These are phyloP conservation scores for Colletotrichum gigasporum DNA, from an alignment of 2,329 filamentous ascomycete genomes.

Conservation along the genomic window DNA sequence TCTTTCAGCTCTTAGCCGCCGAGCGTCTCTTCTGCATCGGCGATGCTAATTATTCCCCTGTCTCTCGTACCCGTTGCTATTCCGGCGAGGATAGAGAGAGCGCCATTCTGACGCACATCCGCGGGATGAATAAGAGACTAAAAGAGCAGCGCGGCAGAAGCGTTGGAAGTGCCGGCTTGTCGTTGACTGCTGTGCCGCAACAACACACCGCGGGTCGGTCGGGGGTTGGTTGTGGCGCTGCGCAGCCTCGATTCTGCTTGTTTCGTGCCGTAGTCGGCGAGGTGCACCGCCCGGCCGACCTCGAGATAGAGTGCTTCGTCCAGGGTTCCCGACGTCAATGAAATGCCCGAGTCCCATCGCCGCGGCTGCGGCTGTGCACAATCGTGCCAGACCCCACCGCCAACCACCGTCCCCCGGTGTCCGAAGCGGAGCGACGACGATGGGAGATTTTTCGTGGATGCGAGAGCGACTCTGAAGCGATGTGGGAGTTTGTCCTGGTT, in stretches of 20 bases:
- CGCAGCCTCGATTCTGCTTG: constrained; percentile 20
- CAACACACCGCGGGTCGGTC: neutral
- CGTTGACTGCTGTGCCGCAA: neutral
- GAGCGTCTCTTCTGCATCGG: neutral
- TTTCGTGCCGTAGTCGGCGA: constrained; percentile 14
- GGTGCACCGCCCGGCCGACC: constrained; percentile 21
- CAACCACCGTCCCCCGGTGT: neutral
- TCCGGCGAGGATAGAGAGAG: neutral
- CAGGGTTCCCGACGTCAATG: neutral
- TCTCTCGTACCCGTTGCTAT: neutral
- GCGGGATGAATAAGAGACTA: neutral
- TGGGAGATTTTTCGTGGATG: neutral
- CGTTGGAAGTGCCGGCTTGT: neutral
- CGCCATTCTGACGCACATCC: neutral
- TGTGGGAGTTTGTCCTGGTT: neutral
- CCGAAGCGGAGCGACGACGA: neutral
- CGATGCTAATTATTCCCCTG: neutral
- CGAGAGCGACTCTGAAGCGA: neutral
- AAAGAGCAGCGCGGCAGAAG: neutral
- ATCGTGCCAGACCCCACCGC: constrained; percentile 11
- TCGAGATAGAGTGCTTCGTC: neutral
- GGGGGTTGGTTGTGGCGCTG: constrained; percentile 11
- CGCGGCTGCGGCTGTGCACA: constrained; percentile 29
- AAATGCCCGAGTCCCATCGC: constrained; percentile 7
- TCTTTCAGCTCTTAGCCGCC: neutral